Conservation (phyloP, 768 basidiomycete genomes). For the Dioszegia aurantiaca region DNA sequence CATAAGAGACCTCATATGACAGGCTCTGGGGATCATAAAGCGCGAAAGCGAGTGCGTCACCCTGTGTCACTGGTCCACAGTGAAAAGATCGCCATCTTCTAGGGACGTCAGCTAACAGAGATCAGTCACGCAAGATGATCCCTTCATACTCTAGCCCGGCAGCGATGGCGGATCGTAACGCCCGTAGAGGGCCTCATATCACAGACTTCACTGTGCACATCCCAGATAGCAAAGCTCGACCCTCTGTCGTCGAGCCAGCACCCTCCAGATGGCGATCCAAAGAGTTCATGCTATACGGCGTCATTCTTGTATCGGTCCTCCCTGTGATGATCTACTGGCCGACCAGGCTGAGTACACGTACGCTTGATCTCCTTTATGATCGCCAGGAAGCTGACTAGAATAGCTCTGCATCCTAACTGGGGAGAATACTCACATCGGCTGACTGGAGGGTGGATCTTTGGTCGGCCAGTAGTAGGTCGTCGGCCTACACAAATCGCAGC, state of each 20-base stretch:
- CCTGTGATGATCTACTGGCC: slow-evolving; percentile 76
- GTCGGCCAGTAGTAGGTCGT: slow-evolving; percentile 68
- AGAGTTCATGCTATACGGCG: slow-evolving; percentile 77
- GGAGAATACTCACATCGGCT: slow-evolving; percentile 60
- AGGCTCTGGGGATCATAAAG: background rate
- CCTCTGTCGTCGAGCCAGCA: background rate
- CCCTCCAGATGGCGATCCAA: slow-evolving; percentile 69
- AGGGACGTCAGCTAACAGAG: background rate
- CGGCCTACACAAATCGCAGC: background rate
- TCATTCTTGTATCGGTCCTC: slow-evolving; percentile 62
- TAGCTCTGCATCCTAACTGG: slow-evolving; percentile 76
- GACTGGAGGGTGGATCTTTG: slow-evolving; percentile 75
- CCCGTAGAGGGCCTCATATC: slow-evolving; percentile 1
- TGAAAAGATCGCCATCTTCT: background rate
- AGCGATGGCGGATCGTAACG: background rate
- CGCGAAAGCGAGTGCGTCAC: slow-evolving; percentile 8
- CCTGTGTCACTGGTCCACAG: too few relatives aligned
- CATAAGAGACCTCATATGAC: background rate
- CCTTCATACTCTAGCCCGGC: slow-evolving; percentile 4
- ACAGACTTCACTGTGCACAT: slow-evolving; percentile 23
- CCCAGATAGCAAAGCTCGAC: slow-evolving; percentile 13
- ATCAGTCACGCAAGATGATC: slow-evolving; percentile 13
- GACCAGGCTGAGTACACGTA: slow-evolving; percentile 69
- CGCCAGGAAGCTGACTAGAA: background rate
- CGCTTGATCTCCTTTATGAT: slow-evolving; percentile 41